phyloP scores from a whole-genome alignment of 495 filamentous ascomycete genomes.

The Aspergillus asperescens region DNA sequence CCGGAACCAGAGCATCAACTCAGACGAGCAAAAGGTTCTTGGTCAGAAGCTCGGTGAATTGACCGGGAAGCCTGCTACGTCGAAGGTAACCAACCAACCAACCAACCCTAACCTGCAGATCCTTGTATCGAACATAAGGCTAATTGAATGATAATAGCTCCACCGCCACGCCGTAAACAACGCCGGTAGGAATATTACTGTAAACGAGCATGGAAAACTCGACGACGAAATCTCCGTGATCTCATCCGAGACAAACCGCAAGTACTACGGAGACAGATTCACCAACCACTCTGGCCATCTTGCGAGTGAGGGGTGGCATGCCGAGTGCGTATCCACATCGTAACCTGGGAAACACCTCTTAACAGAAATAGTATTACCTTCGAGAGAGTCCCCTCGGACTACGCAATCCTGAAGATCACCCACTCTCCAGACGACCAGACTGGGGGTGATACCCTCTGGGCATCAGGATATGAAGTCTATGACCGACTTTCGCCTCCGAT shows the following conservation, averaged over 20 bases:
- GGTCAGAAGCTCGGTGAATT: constrained; percentile 1
- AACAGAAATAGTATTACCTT: constrained; percentile 5
- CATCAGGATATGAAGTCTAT: constrained; percentile 10
- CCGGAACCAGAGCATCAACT: constrained; percentile 1
- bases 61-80: constrained; percentile 8
- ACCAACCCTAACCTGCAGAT: no score
- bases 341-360: not conserved
- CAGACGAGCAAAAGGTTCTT: constrained; percentile 1
- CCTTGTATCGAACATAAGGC: no score
- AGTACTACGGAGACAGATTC: constrained; percentile 2
- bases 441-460: constrained; percentile 8
- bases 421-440: constrained; percentile 3
- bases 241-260: not conserved
- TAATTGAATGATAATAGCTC: not conserved
- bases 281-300: not conserved
- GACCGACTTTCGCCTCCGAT: constrained; percentile 2
- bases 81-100: not conserved
- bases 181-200: not conserved
- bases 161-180: constrained; percentile 6
- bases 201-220: not conserved
- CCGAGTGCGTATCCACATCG: not conserved
- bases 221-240: constrained; percentile 10
- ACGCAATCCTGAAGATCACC: not conserved
- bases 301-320: constrained; percentile 9
- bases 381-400: constrained; percentile 1